Evolutionary conservation across 768 basidiomycete genomes (phyloP).

Genomic region (Pholiota conissans): DNA sequence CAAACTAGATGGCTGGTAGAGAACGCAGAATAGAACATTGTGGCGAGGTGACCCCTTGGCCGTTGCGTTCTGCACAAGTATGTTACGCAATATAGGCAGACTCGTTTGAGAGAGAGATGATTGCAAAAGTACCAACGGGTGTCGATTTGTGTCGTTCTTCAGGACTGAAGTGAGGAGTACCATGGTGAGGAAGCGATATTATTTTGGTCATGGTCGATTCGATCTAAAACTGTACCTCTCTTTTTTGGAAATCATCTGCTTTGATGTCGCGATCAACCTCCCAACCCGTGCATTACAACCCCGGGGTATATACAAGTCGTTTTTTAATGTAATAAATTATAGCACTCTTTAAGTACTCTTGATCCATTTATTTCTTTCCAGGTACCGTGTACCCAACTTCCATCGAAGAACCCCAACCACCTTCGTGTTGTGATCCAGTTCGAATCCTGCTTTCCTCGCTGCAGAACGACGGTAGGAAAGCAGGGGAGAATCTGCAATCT

Average conservation of each 20-base stretch:
- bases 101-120: constrained; percentile 60
- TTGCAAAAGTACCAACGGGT: constrained; percentile 55
- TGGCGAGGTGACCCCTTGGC: constrained; percentile 13
- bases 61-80: constrained; percentile 31
- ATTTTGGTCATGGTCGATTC: constrained; percentile 13
- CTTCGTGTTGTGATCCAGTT: constrained; percentile 39
- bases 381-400: constrained; percentile 44
- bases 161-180: constrained; percentile 20
- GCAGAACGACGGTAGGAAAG: constrained; percentile 47
- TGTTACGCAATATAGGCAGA: constrained; percentile 51
- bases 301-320: neutral
- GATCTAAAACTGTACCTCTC: constrained; percentile 7
- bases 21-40: constrained; percentile 52
- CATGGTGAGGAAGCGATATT: constrained; percentile 19
- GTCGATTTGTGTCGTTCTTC: constrained; percentile 19
- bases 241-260: constrained; percentile 3
- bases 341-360: constrained; percentile 15
- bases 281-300: neutral
- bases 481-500: constrained; percentile 49
- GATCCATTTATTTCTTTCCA: constrained; percentile 51
- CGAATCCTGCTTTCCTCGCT: constrained; percentile 51
- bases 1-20: constrained; percentile 52
- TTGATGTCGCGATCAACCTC: neutral
- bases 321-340: constrained; percentile 1
- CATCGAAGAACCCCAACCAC: constrained; percentile 59